phyloP scores from a whole-genome alignment of 2,329 filamentous ascomycete genomes.

The Aspergillus sp. region DNA sequence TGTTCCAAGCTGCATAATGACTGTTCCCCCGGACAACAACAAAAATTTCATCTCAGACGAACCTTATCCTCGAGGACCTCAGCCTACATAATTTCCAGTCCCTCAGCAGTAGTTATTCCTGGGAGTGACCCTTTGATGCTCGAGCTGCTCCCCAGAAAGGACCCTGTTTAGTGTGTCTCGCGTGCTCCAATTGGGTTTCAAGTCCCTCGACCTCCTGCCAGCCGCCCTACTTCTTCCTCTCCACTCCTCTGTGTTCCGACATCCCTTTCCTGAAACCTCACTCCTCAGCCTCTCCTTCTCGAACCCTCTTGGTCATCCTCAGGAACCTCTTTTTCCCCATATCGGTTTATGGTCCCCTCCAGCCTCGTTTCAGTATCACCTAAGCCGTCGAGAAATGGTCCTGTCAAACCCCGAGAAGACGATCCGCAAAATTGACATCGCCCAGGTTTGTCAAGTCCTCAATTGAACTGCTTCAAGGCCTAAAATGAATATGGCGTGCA shows the following conservation, averaged over 20 bases:
- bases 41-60: slow-evolving; percentile 3
- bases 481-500: not conserved
- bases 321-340: not conserved
- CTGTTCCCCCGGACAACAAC: slow-evolving; percentile 12
- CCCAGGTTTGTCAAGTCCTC: slow-evolving; percentile 33
- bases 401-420: slow-evolving; percentile 37
- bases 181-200: slow-evolving; percentile 17
- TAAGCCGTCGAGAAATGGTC: slow-evolving; percentile 30
- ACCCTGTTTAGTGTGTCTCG: slow-evolving; percentile 4
- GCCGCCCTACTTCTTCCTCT: slow-evolving; percentile 13
- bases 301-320: not conserved
- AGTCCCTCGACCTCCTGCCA: slow-evolving; percentile 14
- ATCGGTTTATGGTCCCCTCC: slow-evolving; percentile 12
- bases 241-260: slow-evolving; percentile 1
- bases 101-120: not conserved
- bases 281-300: not conserved
- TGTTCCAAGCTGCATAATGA: not conserved
- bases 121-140: not conserved
- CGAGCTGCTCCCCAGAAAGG: slow-evolving; percentile 6
- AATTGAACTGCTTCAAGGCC: not conserved
- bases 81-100: not conserved
- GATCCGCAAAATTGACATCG: slow-evolving; percentile 43
- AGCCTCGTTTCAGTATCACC: slow-evolving; percentile 18
- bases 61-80: not conserved
- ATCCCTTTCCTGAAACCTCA: not conserved